Conservation (phyloP, 2,329 filamentous ascomycete species). For the Pezicula rhizophila region DNA sequence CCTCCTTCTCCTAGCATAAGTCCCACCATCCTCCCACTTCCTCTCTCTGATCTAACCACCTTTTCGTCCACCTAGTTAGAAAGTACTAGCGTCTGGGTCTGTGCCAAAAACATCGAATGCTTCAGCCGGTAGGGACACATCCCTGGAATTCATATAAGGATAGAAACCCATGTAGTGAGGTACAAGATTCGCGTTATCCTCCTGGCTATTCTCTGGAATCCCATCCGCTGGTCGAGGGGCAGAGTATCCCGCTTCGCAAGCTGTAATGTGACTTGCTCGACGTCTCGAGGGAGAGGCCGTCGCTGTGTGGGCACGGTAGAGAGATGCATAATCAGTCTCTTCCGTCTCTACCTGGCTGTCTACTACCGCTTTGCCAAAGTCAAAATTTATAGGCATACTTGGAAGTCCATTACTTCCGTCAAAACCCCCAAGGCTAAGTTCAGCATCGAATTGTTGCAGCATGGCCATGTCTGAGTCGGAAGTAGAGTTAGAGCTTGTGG, state of each 20-base stretch:
- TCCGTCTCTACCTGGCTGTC: background rate
- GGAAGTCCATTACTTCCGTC: no score
- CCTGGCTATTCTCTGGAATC: background rate
- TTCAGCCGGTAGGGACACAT: no score
- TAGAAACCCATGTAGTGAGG: no score
- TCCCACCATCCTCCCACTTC: no score
- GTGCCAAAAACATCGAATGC: no score
- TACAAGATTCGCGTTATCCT: no score
- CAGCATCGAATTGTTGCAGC: background rate
- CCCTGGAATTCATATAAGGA: no score
- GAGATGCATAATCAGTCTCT: slow-evolving; percentile 12
- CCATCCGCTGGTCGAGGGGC: background rate
- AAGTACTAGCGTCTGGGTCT: no score
- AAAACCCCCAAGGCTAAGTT: background rate
- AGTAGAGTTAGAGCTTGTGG: background rate
- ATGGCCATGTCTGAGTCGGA: background rate
- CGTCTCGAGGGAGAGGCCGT: slow-evolving; percentile 15
- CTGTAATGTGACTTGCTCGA: slow-evolving; percentile 4
- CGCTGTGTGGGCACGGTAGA: slow-evolving; percentile 14
- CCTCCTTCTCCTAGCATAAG: no score
- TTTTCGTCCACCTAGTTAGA: no score
- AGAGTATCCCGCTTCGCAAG: background rate
- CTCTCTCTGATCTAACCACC: no score
- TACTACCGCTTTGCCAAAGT: background rate
- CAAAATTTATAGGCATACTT: background rate